Conservation (phyloP, 2,329 filamentous ascomycete species). For the Curvularia sp. region DNA sequence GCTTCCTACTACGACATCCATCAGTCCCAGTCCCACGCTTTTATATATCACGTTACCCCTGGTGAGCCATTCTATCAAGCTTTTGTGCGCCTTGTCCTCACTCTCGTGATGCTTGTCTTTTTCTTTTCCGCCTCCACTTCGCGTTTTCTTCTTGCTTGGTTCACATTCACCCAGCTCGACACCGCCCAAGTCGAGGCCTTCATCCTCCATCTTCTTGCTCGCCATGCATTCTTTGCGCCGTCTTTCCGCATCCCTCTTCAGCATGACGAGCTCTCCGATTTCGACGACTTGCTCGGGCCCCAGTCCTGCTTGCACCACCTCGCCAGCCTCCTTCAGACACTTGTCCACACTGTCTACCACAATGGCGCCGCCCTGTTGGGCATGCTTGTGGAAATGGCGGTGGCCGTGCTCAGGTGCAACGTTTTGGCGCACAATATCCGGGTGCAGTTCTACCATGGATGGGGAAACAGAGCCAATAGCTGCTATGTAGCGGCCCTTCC, state of each 20-base stretch:
- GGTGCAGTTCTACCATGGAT: slow-evolving; percentile 83
- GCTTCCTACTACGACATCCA: slow-evolving; percentile 70
- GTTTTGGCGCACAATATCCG: slow-evolving; percentile 73
- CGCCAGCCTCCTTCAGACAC: slow-evolving; percentile 82
- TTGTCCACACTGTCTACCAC: slow-evolving; percentile 76
- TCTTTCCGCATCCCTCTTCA: slow-evolving; percentile 61
- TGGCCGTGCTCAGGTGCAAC: slow-evolving; percentile 59
- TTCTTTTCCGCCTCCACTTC: slow-evolving; percentile 60
- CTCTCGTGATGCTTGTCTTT: slow-evolving; percentile 31
- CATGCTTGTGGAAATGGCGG: slow-evolving; percentile 71
- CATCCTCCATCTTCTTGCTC: slow-evolving; percentile 63
- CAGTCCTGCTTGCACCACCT: slow-evolving; percentile 80
- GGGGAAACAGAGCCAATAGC: slow-evolving; percentile 74
- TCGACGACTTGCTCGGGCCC: slow-evolving; percentile 80
- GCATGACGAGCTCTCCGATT: slow-evolving; percentile 79
- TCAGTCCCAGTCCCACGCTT: slow-evolving; percentile 71
- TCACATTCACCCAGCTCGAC: slow-evolving; percentile 73
- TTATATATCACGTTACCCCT: slow-evolving; percentile 73
- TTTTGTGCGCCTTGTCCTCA: slow-evolving; percentile 47
- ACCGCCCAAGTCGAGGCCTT: slow-evolving; percentile 77
- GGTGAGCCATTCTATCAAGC: slow-evolving; percentile 65
- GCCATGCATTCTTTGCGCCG: slow-evolving; percentile 38
- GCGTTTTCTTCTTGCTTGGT: slow-evolving; percentile 65
- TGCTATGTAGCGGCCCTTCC: slow-evolving; percentile 74
- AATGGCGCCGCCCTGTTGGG: slow-evolving; percentile 65